phyloP scores from a whole-genome alignment of 1,284 basidiomycete species.

The Ustilago curta region DNA sequence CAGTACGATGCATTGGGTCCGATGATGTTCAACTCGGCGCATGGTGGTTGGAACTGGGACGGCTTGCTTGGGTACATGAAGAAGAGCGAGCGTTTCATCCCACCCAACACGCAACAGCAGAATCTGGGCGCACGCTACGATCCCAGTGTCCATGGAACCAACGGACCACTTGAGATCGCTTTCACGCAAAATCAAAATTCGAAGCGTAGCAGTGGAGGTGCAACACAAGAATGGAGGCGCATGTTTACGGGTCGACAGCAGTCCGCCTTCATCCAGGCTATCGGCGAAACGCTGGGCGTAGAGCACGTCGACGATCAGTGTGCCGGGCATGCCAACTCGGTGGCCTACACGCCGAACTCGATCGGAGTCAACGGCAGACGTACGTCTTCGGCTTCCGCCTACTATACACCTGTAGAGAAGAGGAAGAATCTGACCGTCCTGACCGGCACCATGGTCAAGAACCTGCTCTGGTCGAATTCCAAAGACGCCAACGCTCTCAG shows the following conservation, averaged over 20 bases:
- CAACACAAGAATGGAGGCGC: constrained; percentile 49
- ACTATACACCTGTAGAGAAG: constrained; percentile 70
- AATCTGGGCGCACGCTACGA: constrained; percentile 73
- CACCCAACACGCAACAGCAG: constrained; percentile 73
- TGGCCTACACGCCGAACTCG: constrained; percentile 73
- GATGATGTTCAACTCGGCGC: constrained; percentile 71
- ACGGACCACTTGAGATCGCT: constrained; percentile 74
- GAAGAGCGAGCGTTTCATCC: constrained; percentile 75
- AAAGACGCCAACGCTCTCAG: constrained; percentile 34
- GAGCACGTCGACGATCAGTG: constrained; percentile 73
- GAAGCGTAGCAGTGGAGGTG: constrained; percentile 4
- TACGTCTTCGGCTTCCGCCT: constrained; percentile 71
- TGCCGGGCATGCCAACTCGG: constrained; percentile 75
- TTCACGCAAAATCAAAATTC: constrained; percentile 69
- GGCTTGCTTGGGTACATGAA: constrained; percentile 74
- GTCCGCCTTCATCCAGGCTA: constrained; percentile 73
- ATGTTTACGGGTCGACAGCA: constrained; percentile 77
- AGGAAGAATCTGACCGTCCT: constrained; percentile 77
- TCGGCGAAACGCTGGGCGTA: constrained; percentile 73
- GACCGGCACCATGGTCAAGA: constrained; percentile 67
- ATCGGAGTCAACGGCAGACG: constrained; percentile 40
- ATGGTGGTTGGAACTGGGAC: constrained; percentile 74
- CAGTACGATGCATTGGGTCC: constrained; percentile 76
- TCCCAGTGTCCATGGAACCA: constrained; percentile 72
- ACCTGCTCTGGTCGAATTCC: constrained; percentile 53